These are phyloP conservation scores for Solanum ossicruentum DNA, from an alignment of 257 asterid species.

Conservation along the genomic window DNA sequence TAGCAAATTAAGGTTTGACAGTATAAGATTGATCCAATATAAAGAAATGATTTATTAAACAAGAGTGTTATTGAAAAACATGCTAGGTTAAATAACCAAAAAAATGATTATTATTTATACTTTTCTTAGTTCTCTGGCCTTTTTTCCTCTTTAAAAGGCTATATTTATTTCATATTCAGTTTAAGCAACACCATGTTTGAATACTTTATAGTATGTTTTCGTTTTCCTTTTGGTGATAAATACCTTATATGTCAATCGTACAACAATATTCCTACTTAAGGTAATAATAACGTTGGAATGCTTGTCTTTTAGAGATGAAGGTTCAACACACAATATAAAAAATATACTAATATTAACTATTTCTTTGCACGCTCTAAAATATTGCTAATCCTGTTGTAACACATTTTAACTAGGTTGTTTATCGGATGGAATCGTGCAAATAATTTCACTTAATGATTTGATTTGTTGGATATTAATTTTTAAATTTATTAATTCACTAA, in stretches of 20 bases:
- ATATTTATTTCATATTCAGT: neutral
- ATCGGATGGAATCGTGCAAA: too few species aligned
- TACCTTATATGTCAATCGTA: neutral
- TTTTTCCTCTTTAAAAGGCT: neutral
- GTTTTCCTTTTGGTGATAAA: neutral
- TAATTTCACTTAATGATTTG: too few species aligned
- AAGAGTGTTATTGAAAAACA: neutral
- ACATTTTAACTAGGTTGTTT: too few species aligned
- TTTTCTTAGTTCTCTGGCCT: neutral
- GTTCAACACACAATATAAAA: neutral
- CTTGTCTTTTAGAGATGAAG: neutral
- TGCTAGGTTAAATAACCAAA: neutral
- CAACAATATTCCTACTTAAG: neutral
- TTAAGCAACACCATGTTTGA: neutral
- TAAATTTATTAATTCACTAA: too few species aligned
- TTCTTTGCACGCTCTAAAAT: neutral
- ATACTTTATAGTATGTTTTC: neutral
- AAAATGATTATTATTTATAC: neutral
- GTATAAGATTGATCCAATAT: neutral
- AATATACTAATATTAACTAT: neutral
- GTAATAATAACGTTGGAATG: neutral
- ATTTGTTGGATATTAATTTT: too few species aligned
- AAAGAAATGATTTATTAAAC: neutral
- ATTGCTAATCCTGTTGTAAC: neutral
- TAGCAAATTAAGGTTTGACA: too few species aligned